Evolutionary conservation across 179 eudicot genomes (phyloP), one percentile per base, ranked within the genome.

Genomic region (Gypsophila paniculata): DNA sequence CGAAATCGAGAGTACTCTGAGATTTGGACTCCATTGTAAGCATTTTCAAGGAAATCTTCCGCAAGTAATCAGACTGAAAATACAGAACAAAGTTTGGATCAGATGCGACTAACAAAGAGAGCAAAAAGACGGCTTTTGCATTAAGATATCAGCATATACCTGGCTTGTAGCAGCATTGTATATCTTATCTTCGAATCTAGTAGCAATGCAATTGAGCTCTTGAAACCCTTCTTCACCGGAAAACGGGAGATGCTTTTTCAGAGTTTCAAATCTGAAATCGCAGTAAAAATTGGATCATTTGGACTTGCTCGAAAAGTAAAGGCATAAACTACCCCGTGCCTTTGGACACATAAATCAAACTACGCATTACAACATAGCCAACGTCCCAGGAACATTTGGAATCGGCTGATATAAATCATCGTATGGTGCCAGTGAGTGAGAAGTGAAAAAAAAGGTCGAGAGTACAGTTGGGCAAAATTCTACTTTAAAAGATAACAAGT

Each of bases 31-130:
- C 98, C 96, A 93, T 88, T 4, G 91, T 87, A 59, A 88, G 83
- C 97, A 89, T 88, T 85, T 91, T 94, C 75, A 91, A 75, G 65
- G 99, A 94, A 62, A 94, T 94, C 77, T 87, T 89, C 79, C 96
- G 84, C 82, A 94, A 80, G 77, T 91, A 94, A 84, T 91, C 97
- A 61, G 88, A 76, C 99, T 94, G 91, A 75, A 81, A 74, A 55
- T 55, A 59, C 26, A 69, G 67, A 54, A 23, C 6, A 42, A 12
- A 62, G 19, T 8, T 18, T 55, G 17, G 19, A 63, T 52, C 17
- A 8, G 48, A 22, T 44, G 4, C 17, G 42, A 70, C 61, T 9
- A 14, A 9, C 18, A 49, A 70, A 8, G 25, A 18, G 36, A 42
- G 46, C 8, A 9, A 25, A n/a, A 54, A 25, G 18, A 29, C 2